A percentile compares a stretch with the other conserved stretches of the same genome.
Conservation (phyloP, 768 basidiomycete species). For the Podaxis rugospora region DNA sequence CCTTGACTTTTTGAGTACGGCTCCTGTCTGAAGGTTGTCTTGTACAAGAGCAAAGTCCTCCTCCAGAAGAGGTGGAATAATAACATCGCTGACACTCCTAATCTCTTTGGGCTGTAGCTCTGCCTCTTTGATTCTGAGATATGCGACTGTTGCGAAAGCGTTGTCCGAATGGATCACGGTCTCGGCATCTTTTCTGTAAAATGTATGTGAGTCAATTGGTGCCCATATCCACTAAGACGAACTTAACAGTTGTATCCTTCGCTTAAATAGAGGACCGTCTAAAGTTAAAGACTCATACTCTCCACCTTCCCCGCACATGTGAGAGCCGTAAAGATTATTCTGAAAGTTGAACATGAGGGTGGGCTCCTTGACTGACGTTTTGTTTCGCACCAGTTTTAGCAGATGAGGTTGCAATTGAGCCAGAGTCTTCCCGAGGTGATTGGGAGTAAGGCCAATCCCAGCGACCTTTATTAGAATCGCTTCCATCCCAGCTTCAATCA, state of each 20-base stretch:
- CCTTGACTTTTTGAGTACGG: neutral
- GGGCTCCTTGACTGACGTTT: neutral
- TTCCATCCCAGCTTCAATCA: conserved; percentile 76
- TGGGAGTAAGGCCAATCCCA: conserved; percentile 78
- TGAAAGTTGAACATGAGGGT: conserved; percentile 21
- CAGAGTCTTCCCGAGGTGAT: conserved; percentile 78
- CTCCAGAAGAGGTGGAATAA: conserved; percentile 52
- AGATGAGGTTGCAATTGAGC: conserved; percentile 71
- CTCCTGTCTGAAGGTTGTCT: neutral
- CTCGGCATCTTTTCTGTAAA: conserved; percentile 53
- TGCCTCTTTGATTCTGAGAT: conserved; percentile 74
- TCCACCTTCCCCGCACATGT: conserved; percentile 96
- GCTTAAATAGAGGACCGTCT: conserved; percentile 86
- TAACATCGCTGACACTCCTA: conserved; percentile 15
- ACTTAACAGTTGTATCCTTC: conserved; percentile 63
- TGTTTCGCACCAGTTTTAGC: conserved; percentile 54
- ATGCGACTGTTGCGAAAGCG: conserved; percentile 89
- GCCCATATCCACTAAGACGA: neutral
- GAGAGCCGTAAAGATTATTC: conserved; percentile 83
- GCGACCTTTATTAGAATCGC: conserved; percentile 93
- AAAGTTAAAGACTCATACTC: conserved; percentile 95
- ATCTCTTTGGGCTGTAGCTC: conserved; percentile 51
- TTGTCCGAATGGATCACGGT: conserved; percentile 75
- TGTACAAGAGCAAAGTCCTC: conserved; percentile 21
- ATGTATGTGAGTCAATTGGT: conserved; percentile 3